Percentiles rank a stretch among this genome's conserved stretches.
Conservation (phyloP, 148 eudicot species). For the Beta vulgaris region DNA sequence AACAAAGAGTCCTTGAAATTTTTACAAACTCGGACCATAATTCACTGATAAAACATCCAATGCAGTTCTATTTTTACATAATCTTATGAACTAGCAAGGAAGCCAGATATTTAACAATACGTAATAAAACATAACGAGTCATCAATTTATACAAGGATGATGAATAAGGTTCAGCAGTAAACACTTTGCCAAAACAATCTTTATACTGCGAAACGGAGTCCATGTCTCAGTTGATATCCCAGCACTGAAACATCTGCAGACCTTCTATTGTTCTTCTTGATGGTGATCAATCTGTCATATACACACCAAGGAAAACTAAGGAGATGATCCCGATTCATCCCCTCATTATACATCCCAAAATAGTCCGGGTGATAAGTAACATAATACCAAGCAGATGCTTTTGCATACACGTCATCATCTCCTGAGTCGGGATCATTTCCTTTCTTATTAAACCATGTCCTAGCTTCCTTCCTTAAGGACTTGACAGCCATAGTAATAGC, state of each 20-base stretch:
- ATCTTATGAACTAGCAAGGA: not conserved
- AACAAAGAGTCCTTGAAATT: too few relatives aligned
- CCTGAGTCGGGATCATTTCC: conserved; percentile 5
- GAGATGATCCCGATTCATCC: conserved; percentile 41
- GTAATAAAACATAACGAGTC: not conserved
- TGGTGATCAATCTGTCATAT: conserved; percentile 41
- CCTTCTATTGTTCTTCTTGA: conserved; percentile 43
- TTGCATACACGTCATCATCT: conserved; percentile 31
- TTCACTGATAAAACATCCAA: not conserved
- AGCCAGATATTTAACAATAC: not conserved
- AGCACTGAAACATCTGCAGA: conserved; percentile 21
- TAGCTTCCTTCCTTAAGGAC: conserved; percentile 43
- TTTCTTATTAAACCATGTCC: conserved; percentile 35
- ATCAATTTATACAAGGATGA: not conserved
- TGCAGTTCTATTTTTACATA: not conserved
- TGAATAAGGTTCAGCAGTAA: not conserved
- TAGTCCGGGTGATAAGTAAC: conserved; percentile 52
- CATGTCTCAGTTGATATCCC: conserved; percentile 15
- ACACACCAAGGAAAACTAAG: conserved; percentile 69
- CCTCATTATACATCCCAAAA: conserved; percentile 40
- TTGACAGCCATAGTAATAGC: conserved; percentile 39
- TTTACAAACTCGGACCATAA: not conserved
- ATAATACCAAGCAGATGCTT: conserved; percentile 71
- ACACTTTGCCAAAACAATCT: not conserved
- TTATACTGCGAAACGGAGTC: conserved; percentile 22